phyloP scores from a whole-genome alignment of 2,329 filamentous ascomycete species.

The Graphiopsis chlorocephala region DNA sequence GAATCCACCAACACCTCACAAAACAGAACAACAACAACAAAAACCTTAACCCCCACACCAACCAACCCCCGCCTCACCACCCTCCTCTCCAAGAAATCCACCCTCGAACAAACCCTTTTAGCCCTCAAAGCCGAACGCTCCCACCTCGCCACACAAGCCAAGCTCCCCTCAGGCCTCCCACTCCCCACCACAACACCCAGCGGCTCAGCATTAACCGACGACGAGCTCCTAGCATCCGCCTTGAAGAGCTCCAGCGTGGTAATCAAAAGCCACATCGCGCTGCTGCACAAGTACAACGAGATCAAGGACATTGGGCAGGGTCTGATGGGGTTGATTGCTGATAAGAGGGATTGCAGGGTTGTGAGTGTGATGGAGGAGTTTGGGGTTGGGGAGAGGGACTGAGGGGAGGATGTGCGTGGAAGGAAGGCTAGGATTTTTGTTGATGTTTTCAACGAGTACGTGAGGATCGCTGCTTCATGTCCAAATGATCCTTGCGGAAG shows the following conservation, averaged over 20 bases:
- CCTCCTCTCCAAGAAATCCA: constrained; percentile 30
- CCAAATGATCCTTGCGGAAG: background rate
- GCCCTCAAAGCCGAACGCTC: constrained; percentile 45
- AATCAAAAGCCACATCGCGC: constrained; percentile 61
- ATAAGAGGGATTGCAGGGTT: constrained; percentile 58
- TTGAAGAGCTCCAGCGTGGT: constrained; percentile 49
- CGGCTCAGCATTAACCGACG: constrained; percentile 20
- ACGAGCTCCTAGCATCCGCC: constrained; percentile 29
- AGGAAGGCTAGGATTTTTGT: background rate
- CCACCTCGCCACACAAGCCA: constrained; percentile 31
- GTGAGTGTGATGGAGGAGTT: constrained; percentile 49
- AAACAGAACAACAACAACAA: background rate
- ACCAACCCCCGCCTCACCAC: constrained; percentile 16
- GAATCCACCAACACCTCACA: background rate
- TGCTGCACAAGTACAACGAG: constrained; percentile 69
- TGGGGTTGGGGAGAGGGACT: constrained; percentile 45
- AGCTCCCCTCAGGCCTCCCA: constrained; percentile 28
- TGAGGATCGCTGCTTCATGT: background rate
- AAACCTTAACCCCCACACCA: background rate
- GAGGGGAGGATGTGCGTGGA: constrained; percentile 23
- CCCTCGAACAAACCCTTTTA: constrained; percentile 49
- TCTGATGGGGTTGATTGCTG: constrained; percentile 65
- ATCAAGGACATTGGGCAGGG: constrained; percentile 67
- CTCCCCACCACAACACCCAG: constrained; percentile 21
- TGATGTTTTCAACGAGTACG: background rate